Conservation (phyloP, 2,329 filamentous ascomycete genomes). For the Aspergillus candidus region DNA sequence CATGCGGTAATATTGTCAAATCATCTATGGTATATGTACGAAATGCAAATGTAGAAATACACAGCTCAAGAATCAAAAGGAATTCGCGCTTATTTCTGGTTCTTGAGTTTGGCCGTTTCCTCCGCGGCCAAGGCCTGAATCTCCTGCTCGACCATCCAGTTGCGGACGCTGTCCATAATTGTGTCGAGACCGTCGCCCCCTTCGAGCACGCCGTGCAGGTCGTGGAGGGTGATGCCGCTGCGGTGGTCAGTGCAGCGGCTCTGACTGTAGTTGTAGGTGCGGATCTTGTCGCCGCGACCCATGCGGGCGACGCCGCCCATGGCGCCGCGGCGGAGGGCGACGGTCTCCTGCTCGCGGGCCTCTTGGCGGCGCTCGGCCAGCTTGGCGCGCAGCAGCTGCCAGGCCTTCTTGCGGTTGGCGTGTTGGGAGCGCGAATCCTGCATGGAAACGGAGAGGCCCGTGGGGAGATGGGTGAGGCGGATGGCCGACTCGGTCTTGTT, state of each 20-base stretch:
- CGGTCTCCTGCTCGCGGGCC: constrained; percentile 73
- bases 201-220: constrained; percentile 71
- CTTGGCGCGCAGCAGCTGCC: constrained; percentile 74
- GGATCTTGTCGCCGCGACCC: constrained; percentile 86
- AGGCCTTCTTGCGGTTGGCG: constrained; percentile 80
- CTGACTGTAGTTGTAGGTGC: constrained; percentile 78
- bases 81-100: constrained; percentile 8
- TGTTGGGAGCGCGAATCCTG: constrained; percentile 89
- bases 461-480: constrained; percentile 83
- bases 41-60: no score
- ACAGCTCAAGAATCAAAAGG: no score
- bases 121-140: constrained; percentile 63
- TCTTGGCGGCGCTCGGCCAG: constrained; percentile 76
- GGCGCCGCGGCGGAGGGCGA: constrained; percentile 67
- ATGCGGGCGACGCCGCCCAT: constrained; percentile 70
- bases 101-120: constrained; percentile 45
- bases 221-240: constrained; percentile 70
- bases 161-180: constrained; percentile 70
- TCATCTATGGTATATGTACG: no score
- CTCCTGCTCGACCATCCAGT: constrained; percentile 70
- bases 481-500: constrained; percentile 98
- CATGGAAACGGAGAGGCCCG: constrained; percentile 79
- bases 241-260: constrained; percentile 85
- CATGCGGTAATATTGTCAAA: no score
- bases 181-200: constrained; percentile 67